Evolutionary conservation across 257 asterid species (phyloP).

Genomic region (Petunia secreta): DNA sequence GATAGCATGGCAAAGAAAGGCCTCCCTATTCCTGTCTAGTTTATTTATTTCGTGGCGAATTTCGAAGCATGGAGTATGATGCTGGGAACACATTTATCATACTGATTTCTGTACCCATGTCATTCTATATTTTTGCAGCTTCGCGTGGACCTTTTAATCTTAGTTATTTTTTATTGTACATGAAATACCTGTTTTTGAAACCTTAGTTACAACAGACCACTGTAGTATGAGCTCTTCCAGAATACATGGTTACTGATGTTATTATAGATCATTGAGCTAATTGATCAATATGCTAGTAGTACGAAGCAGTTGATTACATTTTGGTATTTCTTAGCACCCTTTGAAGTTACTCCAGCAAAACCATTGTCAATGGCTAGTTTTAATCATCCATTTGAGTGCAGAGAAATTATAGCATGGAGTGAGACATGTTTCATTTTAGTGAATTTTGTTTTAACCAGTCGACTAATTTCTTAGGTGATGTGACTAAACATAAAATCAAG

Average conservation of each 20-base stretch:
- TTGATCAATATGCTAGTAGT: background rate
- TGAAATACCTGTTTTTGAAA: slow-evolving; percentile 1
- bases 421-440: too few species aligned
- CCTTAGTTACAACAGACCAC: background rate
- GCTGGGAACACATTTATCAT: background rate
- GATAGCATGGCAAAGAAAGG: slow-evolving; percentile 99
- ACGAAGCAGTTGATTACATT: too few species aligned
- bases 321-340: too few species aligned
- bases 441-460: too few species aligned
- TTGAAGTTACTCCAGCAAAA: too few species aligned
- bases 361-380: too few species aligned
- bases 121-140: slow-evolving; percentile 4
- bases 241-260: background rate
- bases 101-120: background rate
- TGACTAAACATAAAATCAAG: too few species aligned
- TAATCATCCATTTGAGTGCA: too few species aligned
- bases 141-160: background rate
- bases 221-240: background rate
- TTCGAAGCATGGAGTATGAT: background rate
- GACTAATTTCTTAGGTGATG: too few species aligned
- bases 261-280: background rate
- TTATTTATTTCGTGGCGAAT: background rate
- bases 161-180: slow-evolving; percentile 14
- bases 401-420: too few species aligned
- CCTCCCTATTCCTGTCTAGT: slow-evolving; percentile 74